These are phyloP conservation scores for Penicillium sp. DNA, from an alignment of 2,329 filamentous ascomycete species.

Conservation along the genomic window DNA sequence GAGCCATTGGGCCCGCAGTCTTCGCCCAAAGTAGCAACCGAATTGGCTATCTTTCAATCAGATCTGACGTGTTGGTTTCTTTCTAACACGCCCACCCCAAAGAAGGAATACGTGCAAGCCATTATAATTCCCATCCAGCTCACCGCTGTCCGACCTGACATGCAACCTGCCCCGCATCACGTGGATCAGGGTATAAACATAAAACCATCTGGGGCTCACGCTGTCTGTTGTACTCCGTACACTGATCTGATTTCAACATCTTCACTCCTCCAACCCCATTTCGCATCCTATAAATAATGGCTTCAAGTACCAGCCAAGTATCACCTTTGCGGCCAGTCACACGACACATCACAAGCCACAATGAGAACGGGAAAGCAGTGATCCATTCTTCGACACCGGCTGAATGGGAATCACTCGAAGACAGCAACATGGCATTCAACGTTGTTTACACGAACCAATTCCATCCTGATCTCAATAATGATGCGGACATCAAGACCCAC, in stretches of 20 bases:
- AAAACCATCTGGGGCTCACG: not conserved
- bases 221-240: no score
- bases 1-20: not conserved
- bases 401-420: slow-evolving; percentile 31
- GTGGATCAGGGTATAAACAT: not conserved
- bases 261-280: not conserved
- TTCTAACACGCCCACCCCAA: not conserved
- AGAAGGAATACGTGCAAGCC: not conserved
- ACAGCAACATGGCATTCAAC: slow-evolving; percentile 39
- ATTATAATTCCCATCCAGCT: not conserved
- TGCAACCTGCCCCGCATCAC: not conserved
- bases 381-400: slow-evolving; percentile 34
- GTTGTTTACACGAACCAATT: slow-evolving; percentile 43
- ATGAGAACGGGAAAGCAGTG: slow-evolving; percentile 37
- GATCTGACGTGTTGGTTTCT: not conserved
- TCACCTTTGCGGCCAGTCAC: slow-evolving; percentile 31
- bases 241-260: not conserved
- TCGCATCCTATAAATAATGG: slow-evolving; percentile 11
- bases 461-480: slow-evolving; percentile 37
- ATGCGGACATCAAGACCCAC: slow-evolving; percentile 38
- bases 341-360: slow-evolving; percentile 43
- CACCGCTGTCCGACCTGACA: not conserved
- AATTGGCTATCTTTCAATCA: not conserved
- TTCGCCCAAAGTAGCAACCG: not conserved
- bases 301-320: slow-evolving; percentile 24